Conservation (phyloP, 2,329 filamentous ascomycete species). For the Penicillium hordei region DNA sequence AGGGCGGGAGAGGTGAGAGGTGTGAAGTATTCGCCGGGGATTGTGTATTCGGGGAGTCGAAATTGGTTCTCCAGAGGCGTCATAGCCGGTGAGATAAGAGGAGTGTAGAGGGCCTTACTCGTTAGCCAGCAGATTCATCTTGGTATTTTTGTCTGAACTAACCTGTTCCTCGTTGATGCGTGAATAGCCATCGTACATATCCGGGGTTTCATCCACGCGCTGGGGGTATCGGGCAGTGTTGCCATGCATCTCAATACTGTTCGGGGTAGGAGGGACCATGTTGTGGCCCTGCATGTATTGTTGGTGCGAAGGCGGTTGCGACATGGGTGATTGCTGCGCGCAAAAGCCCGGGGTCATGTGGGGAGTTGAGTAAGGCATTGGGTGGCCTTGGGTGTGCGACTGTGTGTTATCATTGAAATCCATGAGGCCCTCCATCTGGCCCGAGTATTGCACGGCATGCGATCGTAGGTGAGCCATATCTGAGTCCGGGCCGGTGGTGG, state of each 20-base stretch:
- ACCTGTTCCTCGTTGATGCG: conserved; percentile 48
- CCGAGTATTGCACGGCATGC: conserved; percentile 29
- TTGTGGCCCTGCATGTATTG: conserved; percentile 34
- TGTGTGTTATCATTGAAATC: conserved; percentile 29
- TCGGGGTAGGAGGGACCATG: conserved; percentile 50
- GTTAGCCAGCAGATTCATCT: conserved; percentile 1
- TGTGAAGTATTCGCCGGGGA: conserved; percentile 52
- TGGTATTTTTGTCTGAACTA: conserved; percentile 12
- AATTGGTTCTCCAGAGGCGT: conserved; percentile 51
- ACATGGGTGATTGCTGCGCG: conserved; percentile 32
- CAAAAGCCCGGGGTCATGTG: conserved; percentile 36
- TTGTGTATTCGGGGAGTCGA: conserved; percentile 48
- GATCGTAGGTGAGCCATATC: conserved; percentile 31
- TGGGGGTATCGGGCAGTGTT: conserved; percentile 43
- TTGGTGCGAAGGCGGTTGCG: conserved; percentile 25
- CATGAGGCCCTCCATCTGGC: conserved; percentile 40
- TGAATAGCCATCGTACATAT: conserved; percentile 48
- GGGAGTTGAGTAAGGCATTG: conserved; percentile 33
- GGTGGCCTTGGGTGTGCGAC: conserved; percentile 7
- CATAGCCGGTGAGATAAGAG: conserved; percentile 52
- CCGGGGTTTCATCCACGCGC: conserved; percentile 41
- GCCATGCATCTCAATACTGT: conserved; percentile 51
- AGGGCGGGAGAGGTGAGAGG: conserved; percentile 53
- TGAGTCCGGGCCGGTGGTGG: conserved; percentile 29
- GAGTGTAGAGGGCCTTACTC: conserved; percentile 49